Evolutionary conservation across 805 yeast genomes (phyloP).

Genomic region (Candida caryicola): DNA sequence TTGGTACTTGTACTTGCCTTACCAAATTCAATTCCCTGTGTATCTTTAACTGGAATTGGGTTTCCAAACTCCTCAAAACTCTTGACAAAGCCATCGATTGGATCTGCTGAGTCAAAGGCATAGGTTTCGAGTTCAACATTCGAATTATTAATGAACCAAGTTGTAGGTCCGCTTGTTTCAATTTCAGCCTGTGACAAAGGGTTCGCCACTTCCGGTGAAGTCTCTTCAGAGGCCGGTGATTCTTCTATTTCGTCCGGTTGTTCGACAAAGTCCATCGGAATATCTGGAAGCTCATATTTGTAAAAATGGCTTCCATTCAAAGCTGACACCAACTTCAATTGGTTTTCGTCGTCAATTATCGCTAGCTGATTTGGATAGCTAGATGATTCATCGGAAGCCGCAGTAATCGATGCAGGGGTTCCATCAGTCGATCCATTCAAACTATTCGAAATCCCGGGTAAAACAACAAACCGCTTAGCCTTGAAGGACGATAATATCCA

Average conservation of each 20-base stretch:
- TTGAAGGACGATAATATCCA: slow-evolving; percentile 48
- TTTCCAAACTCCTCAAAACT: slow-evolving; percentile 26
- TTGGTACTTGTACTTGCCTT: too few species aligned
- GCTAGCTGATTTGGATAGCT: slow-evolving; percentile 27
- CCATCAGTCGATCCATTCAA: neutral
- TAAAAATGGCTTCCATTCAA: slow-evolving; percentile 36
- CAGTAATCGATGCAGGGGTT: slow-evolving; percentile 5
- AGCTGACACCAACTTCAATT: slow-evolving; percentile 33
- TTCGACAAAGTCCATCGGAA: slow-evolving; percentile 14
- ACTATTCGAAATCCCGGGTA: slow-evolving; percentile 15
- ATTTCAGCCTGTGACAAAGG: slow-evolving; percentile 54
- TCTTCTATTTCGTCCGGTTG: neutral
- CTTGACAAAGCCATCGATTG: slow-evolving; percentile 15
- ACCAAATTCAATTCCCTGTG: too few species aligned
- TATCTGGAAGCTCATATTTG: slow-evolving; percentile 41
- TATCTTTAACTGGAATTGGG: slow-evolving; percentile 5
- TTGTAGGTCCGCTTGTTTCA: slow-evolving; percentile 48
- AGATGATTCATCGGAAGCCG: slow-evolving; percentile 5
- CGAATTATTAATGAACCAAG: slow-evolving; percentile 28
- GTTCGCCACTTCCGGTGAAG: slow-evolving; percentile 10
- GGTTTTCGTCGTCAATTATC: slow-evolving; percentile 28
- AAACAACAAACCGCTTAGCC: slow-evolving; percentile 25
- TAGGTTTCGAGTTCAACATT: slow-evolving; percentile 32
- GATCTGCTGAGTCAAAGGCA: slow-evolving; percentile 13
- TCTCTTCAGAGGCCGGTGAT: neutral